Percentiles rank a stretch among this genome's conserved stretches.
Conservation (phyloP, 768 basidiomycete genomes). For the Russula foetens region DNA sequence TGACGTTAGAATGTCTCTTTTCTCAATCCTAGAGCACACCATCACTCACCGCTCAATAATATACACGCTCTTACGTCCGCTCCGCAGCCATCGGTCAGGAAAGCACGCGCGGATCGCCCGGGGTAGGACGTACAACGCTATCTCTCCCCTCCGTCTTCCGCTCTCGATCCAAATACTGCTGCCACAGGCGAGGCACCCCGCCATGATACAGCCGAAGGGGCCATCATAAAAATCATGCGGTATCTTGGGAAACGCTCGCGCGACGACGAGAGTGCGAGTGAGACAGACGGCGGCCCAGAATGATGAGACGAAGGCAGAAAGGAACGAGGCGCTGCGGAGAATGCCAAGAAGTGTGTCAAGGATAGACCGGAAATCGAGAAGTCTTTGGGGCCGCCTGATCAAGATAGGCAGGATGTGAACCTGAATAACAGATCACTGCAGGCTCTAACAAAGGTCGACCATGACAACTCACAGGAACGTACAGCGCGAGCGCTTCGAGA, state of each 20-base stretch:
- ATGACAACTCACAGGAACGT: conserved; percentile 53
- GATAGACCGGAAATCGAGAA: conserved; percentile 38
- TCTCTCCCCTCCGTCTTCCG: conserved; percentile 62
- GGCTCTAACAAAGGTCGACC: background rate
- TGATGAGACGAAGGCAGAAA: conserved; percentile 61
- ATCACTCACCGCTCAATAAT: conserved; percentile 47
- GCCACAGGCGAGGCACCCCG: conserved; percentile 63
- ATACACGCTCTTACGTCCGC: conserved; percentile 33
- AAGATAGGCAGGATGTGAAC: conserved; percentile 63
- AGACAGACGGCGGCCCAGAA: conserved; percentile 67
- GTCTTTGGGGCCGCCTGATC: conserved; percentile 45
- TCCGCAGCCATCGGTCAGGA: conserved; percentile 45
- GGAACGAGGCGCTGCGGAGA: conserved; percentile 60
- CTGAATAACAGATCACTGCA: conserved; percentile 29
- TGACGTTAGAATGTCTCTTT: background rate
- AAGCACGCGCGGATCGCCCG: conserved; percentile 56
- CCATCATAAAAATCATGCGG: conserved; percentile 80
- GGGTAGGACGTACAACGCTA: conserved; percentile 73
- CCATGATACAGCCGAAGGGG: conserved; percentile 57
- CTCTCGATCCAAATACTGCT: conserved; percentile 75
- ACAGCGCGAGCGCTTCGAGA: conserved; percentile 52
- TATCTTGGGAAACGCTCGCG: conserved; percentile 53
- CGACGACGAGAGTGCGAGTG: conserved; percentile 56
- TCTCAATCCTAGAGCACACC: background rate
- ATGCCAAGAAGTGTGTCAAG: conserved; percentile 40